Percentiles rank a stretch among this genome's conserved stretches.
Evolutionary conservation across 768 basidiomycete genomes (phyloP).

Genomic region (Suillus bovinus): DNA sequence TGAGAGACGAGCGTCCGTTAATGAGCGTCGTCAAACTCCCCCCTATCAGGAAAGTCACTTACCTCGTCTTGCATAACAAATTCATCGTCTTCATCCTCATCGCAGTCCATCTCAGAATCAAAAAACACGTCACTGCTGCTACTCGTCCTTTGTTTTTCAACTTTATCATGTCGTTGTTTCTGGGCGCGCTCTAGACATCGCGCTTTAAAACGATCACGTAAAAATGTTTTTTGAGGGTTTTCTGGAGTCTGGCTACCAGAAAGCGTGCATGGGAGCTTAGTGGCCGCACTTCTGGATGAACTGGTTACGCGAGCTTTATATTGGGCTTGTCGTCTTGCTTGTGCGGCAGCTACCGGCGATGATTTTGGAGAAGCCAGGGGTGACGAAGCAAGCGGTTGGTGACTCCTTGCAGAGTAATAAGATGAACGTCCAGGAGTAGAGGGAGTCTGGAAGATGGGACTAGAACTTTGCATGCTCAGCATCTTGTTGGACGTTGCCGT

Average conservation of each 20-base stretch:
- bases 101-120: constrained; percentile 49
- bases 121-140: constrained; percentile 51
- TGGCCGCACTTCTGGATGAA: constrained; percentile 21
- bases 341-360: constrained; percentile 46
- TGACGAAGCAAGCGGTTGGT: constrained; percentile 47
- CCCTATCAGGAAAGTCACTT: constrained; percentile 16
- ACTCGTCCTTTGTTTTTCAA: constrained; percentile 38
- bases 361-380: constrained; percentile 51
- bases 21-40: constrained; percentile 12
- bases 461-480: constrained; percentile 27
- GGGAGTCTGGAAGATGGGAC: constrained; percentile 29
- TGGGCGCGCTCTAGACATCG: constrained; percentile 63
- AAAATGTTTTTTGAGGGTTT: constrained; percentile 52
- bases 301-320: constrained; percentile 47
- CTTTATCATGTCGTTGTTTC: constrained; percentile 44
- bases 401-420: constrained; percentile 28
- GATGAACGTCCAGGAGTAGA: constrained; percentile 40
- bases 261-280: constrained; percentile 18
- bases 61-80: constrained; percentile 65
- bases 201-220: constrained; percentile 61
- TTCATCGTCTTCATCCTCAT: constrained; percentile 59
- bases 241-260: constrained; percentile 27
- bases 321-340: constrained; percentile 54
- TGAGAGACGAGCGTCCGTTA: constrained; percentile 24
- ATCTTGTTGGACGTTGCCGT: constrained; percentile 7